Conservation (phyloP, 352 stramenopile species). For the Phytopythium boreale region DNA sequence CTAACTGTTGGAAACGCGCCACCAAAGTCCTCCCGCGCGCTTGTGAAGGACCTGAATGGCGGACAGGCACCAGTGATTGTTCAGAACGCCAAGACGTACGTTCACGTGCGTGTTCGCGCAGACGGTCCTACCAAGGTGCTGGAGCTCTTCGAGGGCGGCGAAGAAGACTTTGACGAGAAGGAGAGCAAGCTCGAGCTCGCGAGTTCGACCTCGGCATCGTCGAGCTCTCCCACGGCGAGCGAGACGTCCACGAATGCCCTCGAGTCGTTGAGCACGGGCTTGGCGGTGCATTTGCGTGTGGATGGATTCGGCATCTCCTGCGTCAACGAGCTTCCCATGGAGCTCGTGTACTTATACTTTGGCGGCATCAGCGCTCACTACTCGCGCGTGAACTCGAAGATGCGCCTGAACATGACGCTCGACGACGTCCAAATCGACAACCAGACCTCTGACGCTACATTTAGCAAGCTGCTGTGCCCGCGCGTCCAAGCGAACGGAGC, state of each 20-base stretch:
- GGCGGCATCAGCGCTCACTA: slow-evolving; percentile 79
- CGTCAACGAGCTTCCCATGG: slow-evolving; percentile 83
- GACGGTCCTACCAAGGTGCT: slow-evolving; percentile 90
- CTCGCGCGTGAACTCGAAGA: slow-evolving; percentile 75
- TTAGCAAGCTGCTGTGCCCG: slow-evolving; percentile 79
- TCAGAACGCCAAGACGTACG: slow-evolving; percentile 84
- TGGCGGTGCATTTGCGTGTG: slow-evolving; percentile 67
- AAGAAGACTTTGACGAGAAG: slow-evolving; percentile 85
- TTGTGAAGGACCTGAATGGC: background rate
- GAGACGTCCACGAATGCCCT: slow-evolving; percentile 76
- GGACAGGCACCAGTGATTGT: slow-evolving; percentile 19
- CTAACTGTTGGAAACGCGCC: background rate
- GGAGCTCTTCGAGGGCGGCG: slow-evolving; percentile 86
- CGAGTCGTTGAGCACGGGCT: slow-evolving; percentile 58
- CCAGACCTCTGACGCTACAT: slow-evolving; percentile 81
- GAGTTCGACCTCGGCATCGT: slow-evolving; percentile 55
- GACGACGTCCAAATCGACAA: slow-evolving; percentile 88
- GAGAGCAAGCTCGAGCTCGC: slow-evolving; percentile 79
- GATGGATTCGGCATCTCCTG: slow-evolving; percentile 84
- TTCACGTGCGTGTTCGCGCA: slow-evolving; percentile 79
- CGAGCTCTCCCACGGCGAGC: slow-evolving; percentile 63
- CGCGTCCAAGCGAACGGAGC: slow-evolving; percentile 38
- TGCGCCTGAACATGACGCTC: slow-evolving; percentile 81
- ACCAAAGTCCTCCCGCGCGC: slow-evolving; percentile 3
- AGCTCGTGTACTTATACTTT: slow-evolving; percentile 86